Conservation (phyloP, 2,329 filamentous ascomycete species). For the Fusarium sp. region DNA sequence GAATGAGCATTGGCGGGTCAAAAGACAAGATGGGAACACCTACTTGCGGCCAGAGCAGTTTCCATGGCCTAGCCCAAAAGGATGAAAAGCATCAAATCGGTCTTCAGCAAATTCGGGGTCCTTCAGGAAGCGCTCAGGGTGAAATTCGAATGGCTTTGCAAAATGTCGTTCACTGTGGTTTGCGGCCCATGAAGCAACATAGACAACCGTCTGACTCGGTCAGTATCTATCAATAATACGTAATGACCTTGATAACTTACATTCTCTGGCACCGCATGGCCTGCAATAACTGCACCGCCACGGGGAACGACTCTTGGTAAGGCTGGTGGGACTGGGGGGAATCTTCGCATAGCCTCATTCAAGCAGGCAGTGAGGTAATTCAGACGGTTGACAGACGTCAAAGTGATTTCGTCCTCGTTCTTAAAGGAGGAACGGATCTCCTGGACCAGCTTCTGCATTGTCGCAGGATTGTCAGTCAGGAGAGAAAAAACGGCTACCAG, state of each 20-base stretch:
- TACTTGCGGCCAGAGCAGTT: background rate
- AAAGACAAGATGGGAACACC: background rate
- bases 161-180: background rate
- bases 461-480: background rate
- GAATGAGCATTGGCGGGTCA: background rate
- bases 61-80: background rate
- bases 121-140: background rate
- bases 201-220: background rate
- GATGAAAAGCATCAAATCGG: background rate
- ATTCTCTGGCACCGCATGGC: background rate
- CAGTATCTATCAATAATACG: background rate
- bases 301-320: background rate
- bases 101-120: background rate
- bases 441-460: background rate
- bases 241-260: background rate
- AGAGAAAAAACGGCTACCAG: background rate
- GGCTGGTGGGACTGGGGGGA: background rate
- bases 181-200: background rate
- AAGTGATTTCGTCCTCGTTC: background rate
- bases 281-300: background rate
- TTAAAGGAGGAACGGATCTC: background rate
- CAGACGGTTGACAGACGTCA: background rate
- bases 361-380: background rate
- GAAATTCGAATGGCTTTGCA: background rate
- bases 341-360: background rate